Evolutionary conservation across 2,329 filamentous ascomycete species (phyloP), one percentile per base, ranked within the genome.

Genomic region (Claviceps monticola): DNA sequence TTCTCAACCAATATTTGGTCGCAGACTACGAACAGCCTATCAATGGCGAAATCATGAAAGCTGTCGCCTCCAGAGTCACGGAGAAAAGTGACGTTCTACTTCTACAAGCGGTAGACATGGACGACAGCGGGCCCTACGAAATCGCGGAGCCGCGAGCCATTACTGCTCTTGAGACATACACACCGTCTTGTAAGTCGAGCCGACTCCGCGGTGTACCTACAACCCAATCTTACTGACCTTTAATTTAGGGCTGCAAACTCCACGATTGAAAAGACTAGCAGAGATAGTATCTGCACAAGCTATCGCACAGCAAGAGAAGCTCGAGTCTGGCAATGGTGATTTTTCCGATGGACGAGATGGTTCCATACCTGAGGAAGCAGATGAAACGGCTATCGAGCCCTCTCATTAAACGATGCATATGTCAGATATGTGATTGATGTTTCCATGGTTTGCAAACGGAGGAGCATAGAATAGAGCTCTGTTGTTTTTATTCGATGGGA

Each of bases 1-100:
- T 98, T 37, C 77, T 98, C 58, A 98, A 98, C 71, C 93, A 98
- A 69, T 98, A 98, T 66, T 80, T 98, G 48, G 91, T 98, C 53
- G 93, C 93, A 54, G 93, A 98, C 70, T 98, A 98, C 68, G 93
- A 98, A 71, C 93, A 97, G 71, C 93, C 93, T 39, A 98, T 98
- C 70, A 97, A 98, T 63, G 93, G 91, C 65, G 93, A 98, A 68
- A 98, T 98, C 65, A 98, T 98, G 93, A 98, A 98, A 74, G 93
- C 93, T 7, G 94, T 98, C 50, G 93, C 94, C 7, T 95, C 89
- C 41, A 80, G 90, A 50, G 93, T 98, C 46, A 97, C 91, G 1
- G 93, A 98, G 73, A 98, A 98, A 82, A 94, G 89, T 62, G 93
- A 97, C 61, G 90, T 97, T 3, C 77, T 98, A 50, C 80, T 98